Percentiles rank a stretch among this genome's conserved stretches.
Conservation (phyloP, 495 filamentous ascomycete genomes). For the Podospora australis region DNA sequence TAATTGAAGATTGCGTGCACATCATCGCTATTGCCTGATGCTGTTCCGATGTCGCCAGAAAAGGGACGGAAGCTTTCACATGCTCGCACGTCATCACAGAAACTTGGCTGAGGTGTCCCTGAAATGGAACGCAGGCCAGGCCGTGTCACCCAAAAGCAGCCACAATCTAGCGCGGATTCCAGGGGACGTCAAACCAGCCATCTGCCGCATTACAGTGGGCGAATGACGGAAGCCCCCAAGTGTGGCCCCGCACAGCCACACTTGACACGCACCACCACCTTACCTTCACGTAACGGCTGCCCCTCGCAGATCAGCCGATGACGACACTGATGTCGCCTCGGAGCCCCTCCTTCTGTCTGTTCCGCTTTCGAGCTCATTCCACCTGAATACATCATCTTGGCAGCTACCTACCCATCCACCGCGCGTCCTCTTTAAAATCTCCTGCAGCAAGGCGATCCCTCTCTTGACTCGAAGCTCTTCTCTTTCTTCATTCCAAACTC, state of each 20-base stretch:
- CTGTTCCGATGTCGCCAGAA: too few relatives aligned
- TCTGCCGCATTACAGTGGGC: background rate
- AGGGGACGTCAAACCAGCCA: background rate
- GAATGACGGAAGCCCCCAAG: background rate
- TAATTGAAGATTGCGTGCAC: too few relatives aligned
- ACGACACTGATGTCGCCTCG: slow-evolving; percentile 16
- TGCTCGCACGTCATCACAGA: background rate
- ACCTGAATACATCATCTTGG: slow-evolving; percentile 9
- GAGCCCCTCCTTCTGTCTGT: slow-evolving; percentile 8
- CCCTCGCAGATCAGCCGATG: slow-evolving; percentile 20
- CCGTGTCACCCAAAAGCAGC: background rate
- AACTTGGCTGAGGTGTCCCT: background rate
- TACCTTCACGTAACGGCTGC: slow-evolving; percentile 1
- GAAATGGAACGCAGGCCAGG: background rate
- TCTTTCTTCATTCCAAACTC: background rate
- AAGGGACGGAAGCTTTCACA: slow-evolving; percentile 8
- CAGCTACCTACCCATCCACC: background rate
- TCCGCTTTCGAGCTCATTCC: slow-evolving; percentile 5
- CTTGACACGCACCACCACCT: background rate
- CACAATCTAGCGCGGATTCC: background rate
- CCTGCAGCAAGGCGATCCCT: background rate
- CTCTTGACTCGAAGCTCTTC: background rate
- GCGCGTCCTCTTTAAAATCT: background rate
- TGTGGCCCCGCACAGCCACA: slow-evolving; percentile 6
- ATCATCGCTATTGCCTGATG: too few relatives aligned